A percentile compares a stretch with the other conserved stretches of the same genome.
Evolutionary conservation across 768 basidiomycete genomes (phyloP).

Genomic region (Calocera viscosa): DNA sequence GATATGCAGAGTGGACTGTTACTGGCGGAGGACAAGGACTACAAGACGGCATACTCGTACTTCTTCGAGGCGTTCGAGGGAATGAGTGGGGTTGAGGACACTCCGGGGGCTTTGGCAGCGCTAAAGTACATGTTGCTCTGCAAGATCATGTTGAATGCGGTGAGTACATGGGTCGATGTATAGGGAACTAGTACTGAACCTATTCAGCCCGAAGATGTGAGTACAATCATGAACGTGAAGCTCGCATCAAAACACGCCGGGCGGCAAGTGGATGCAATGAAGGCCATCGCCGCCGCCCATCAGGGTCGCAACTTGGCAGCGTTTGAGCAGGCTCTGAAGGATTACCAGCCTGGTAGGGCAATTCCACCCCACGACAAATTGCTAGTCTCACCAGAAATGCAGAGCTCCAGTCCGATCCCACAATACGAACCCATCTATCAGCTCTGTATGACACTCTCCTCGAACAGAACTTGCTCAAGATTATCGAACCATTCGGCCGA

Average conservation of each 20-base stretch:
- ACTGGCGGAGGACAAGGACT: slow-evolving; percentile 96
- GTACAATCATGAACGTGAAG: slow-evolving; percentile 72
- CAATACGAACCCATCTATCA: slow-evolving; percentile 88
- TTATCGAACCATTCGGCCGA: slow-evolving; percentile 89
- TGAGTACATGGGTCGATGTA: slow-evolving; percentile 30
- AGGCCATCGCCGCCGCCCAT: slow-evolving; percentile 86
- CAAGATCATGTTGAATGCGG: slow-evolving; percentile 94
- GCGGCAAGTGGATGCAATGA: slow-evolving; percentile 90
- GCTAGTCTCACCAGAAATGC: neutral
- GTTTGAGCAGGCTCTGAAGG: slow-evolving; percentile 76
- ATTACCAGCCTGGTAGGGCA: slow-evolving; percentile 63
- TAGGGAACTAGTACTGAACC: no score
- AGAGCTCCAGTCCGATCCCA: slow-evolving; percentile 93
- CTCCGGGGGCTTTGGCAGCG: slow-evolving; percentile 56
- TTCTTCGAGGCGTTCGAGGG: slow-evolving; percentile 97
- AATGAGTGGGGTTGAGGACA: slow-evolving; percentile 62
- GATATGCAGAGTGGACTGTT: slow-evolving; percentile 69
- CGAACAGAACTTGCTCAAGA: slow-evolving; percentile 87
- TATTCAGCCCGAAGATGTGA: slow-evolving; percentile 81
- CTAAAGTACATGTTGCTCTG: slow-evolving; percentile 97
- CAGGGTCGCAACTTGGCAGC: slow-evolving; percentile 78
- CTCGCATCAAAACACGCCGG: slow-evolving; percentile 79
- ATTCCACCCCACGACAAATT: neutral
- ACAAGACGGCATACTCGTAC: slow-evolving; percentile 92
- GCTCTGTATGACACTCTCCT: slow-evolving; percentile 91